Evolutionary conservation across 202 grass and related monocot species (phyloP).

Genomic region (Tripidium arundinaceum): DNA sequence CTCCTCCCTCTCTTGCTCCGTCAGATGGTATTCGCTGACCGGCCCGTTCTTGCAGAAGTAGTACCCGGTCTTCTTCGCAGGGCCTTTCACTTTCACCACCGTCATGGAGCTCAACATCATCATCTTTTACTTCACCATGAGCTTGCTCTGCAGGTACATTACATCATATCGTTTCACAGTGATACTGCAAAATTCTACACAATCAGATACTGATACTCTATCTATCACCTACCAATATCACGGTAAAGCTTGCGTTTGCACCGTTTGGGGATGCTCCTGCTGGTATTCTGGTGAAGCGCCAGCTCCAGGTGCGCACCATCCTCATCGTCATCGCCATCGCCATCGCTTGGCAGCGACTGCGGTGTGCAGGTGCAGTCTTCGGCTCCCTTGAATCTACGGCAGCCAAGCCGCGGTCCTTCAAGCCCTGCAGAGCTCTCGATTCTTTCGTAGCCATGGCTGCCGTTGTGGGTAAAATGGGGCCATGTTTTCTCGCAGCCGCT

Average conservation of each 20-base stretch:
- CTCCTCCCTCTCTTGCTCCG: conserved; percentile 26
- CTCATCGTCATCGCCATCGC: background rate
- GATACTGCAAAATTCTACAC: no score
- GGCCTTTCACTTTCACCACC: background rate
- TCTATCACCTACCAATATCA: background rate
- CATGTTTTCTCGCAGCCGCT: conserved; percentile 34
- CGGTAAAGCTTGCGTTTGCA: background rate
- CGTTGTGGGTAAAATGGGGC: background rate
- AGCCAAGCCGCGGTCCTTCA: background rate
- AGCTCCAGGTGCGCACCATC: background rate
- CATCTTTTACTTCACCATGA: background rate
- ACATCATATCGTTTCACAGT: background rate
- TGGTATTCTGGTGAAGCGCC: background rate
- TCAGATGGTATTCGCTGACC: conserved; percentile 31
- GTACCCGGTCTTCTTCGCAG: background rate
- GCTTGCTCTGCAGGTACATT: background rate
- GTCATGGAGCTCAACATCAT: no score
- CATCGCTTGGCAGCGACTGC: background rate
- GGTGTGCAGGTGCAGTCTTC: background rate
- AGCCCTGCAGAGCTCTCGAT: background rate
- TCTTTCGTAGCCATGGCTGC: background rate
- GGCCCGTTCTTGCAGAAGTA: conserved; percentile 48
- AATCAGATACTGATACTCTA: background rate
- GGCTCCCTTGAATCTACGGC: background rate
- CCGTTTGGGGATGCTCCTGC: background rate